Base-by-base conservation (phyloP, 495 filamentous ascomycete genomes). In the Penicillium chermesinum region DNA sequence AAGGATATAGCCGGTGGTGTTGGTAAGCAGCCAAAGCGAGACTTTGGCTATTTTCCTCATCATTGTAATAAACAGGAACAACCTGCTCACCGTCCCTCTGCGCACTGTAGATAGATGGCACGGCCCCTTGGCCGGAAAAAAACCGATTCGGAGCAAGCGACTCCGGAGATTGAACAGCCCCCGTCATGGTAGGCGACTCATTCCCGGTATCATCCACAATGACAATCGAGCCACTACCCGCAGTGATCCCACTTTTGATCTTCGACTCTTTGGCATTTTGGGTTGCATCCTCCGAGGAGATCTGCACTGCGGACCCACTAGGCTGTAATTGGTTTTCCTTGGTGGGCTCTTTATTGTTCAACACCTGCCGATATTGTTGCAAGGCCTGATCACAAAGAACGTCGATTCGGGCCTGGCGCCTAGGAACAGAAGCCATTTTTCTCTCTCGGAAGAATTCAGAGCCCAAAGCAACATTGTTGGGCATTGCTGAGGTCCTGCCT, bases 211-310 rank as follows among this genome's bases (percentile, higher is more conserved):
- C 72, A 62, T 96, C 87, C 13, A 95, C 81, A 54, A 96, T 93
- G 21, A 94, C 80, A 52, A 96, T 93, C 0, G 89, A 94, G 52
- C 87, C 79, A 64, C 88, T 94, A 6, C 87, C 88, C 32, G 73
- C 75, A 0, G 88, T 91, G 25, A 94, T 72, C 21, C 74, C 82
- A 54, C 82, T 86, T 35, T 71, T 63, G 1, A 67, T 54, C 41
- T 77, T 72, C 15, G 53, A 46, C 13, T 34, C 25, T 6, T 48
- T 44, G 2, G 49, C 39, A 9, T 43, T 22, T 1, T 54, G 41
- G 8, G 32, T 19, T 32, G 37, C 12, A 14, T 43, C 36, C 32
- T 49, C 33, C 8, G 38, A 14, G 17, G 45, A 44, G 30, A 41
- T 46, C 41, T 52, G 46, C 25, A 44, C 18, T 6, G 35, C 51